Conservation (phyloP, 352 stramenopile genomes). For the Phytophthora ohioensis region DNA sequence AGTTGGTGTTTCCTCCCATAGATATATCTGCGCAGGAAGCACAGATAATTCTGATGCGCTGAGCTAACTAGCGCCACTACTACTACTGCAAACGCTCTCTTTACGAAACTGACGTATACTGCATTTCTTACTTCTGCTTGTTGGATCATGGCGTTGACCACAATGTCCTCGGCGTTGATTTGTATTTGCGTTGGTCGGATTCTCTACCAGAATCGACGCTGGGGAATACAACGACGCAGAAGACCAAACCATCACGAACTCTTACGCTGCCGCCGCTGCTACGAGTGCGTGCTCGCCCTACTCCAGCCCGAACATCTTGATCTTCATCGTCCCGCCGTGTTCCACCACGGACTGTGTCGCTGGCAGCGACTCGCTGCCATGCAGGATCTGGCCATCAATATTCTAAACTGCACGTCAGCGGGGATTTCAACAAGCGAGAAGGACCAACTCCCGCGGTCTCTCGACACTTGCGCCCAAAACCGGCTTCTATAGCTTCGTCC, state of each 20-base stretch:
- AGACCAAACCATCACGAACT: conserved; percentile 18
- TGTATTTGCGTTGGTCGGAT: not conserved
- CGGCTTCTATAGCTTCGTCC: conserved; percentile 23
- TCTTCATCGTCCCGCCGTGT: conserved; percentile 33
- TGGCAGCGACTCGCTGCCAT: too few relatives aligned
- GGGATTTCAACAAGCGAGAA: conserved; percentile 11
- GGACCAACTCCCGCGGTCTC: conserved; percentile 12
- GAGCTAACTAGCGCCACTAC: too few relatives aligned
- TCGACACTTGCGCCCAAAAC: conserved; percentile 27
- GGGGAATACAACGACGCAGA: conserved; percentile 23
- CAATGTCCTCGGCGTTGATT: too few relatives aligned
- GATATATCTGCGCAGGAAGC: too few relatives aligned
- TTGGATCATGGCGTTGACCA: too few relatives aligned
- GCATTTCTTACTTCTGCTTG: too few relatives aligned
- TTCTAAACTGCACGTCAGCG: conserved; percentile 31
- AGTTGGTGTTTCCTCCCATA: too few relatives aligned
- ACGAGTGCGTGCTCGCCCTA: conserved; percentile 23
- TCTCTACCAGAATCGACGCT: not conserved
- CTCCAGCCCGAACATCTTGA: conserved; percentile 21
- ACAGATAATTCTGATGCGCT: too few relatives aligned
- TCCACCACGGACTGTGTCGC: conserved; percentile 29
- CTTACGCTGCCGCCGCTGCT: conserved; percentile 13
- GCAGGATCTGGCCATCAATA: conserved; percentile 20
- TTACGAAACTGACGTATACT: too few relatives aligned
- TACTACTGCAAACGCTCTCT: too few relatives aligned